Evolutionary conservation across 768 basidiomycete genomes (phyloP).

Genomic region (Boletales sp.): DNA sequence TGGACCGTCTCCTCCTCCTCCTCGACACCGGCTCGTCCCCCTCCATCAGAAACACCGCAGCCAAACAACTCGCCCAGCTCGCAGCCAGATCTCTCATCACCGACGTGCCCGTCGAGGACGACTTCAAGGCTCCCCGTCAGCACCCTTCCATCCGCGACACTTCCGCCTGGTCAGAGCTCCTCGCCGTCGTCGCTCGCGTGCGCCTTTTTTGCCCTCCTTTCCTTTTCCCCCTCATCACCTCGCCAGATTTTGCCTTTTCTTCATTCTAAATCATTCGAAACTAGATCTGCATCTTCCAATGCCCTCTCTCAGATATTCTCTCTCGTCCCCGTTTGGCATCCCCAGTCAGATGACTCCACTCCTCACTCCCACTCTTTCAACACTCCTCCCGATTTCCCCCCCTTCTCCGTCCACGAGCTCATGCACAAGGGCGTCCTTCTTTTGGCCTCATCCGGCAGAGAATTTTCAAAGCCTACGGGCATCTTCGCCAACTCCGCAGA

Average conservation of each 20-base stretch:
- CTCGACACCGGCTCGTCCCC: constrained; percentile 92
- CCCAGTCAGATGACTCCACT: constrained; percentile 27
- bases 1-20: constrained; percentile 94
- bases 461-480: constrained; percentile 73
- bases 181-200: constrained; percentile 89
- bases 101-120: constrained; percentile 79
- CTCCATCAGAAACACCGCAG: constrained; percentile 90
- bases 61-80: constrained; percentile 91
- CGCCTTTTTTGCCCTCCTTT: constrained; percentile 11
- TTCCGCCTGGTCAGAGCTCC: constrained; percentile 84
- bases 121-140: constrained; percentile 59
- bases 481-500: constrained; percentile 73
- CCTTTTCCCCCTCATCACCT: neutral
- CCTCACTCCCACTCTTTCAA: constrained; percentile 25
- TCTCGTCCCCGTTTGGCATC: constrained; percentile 75
- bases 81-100: constrained; percentile 81
- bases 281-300: constrained; percentile 83
- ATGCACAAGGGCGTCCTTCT: constrained; percentile 75
- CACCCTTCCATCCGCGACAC: constrained; percentile 59
- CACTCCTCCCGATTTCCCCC: constrained; percentile 57
- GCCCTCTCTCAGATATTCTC: constrained; percentile 87
- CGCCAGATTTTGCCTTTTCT: constrained; percentile 83
- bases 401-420: constrained; percentile 73
- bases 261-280: constrained; percentile 89
- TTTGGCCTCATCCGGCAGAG: constrained; percentile 90